Conservation (phyloP, 768 basidiomycete genomes). For the Phaffia australis region DNA sequence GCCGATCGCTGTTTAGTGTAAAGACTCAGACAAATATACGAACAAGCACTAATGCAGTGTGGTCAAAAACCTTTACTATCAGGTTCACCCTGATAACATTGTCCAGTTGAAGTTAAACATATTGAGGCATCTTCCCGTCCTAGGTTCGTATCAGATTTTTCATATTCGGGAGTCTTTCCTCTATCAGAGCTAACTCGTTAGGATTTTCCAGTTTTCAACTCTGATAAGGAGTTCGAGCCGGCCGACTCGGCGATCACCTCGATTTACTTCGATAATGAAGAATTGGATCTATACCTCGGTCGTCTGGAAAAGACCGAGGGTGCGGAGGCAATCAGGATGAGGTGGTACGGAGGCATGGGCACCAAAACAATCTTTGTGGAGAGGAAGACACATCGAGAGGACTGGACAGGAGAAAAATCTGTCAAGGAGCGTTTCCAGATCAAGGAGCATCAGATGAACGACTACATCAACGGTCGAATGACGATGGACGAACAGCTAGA, state of each 20-base stretch:
- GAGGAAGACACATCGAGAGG: slow-evolving; percentile 65
- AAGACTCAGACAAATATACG: no score
- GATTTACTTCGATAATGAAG: slow-evolving; percentile 93
- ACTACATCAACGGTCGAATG: slow-evolving; percentile 78
- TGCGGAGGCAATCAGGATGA: slow-evolving; percentile 86
- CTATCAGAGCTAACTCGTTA: slow-evolving; percentile 12
- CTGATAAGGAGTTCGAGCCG: slow-evolving; percentile 83
- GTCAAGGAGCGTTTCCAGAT: slow-evolving; percentile 94
- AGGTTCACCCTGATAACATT: slow-evolving; percentile 85
- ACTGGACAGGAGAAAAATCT: slow-evolving; percentile 94
- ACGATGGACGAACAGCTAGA: slow-evolving; percentile 90
- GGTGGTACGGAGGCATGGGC: slow-evolving; percentile 90
- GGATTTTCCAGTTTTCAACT: slow-evolving; percentile 62
- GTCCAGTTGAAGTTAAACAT: slow-evolving; percentile 88
- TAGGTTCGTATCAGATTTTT: slow-evolving; percentile 49
- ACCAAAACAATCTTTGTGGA: slow-evolving; percentile 52
- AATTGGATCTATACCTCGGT: slow-evolving; percentile 89
- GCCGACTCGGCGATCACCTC: slow-evolving; percentile 69
- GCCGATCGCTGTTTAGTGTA: no score
- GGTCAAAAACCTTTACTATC: neutral
- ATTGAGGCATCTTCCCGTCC: slow-evolving; percentile 78
- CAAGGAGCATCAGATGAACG: slow-evolving; percentile 82
- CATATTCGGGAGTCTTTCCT: neutral
- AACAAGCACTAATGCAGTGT: no score
- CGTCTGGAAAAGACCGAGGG: slow-evolving; percentile 97